Base-by-base conservation (phyloP, 768 basidiomycete species). In the Boletus edulis region DNA sequence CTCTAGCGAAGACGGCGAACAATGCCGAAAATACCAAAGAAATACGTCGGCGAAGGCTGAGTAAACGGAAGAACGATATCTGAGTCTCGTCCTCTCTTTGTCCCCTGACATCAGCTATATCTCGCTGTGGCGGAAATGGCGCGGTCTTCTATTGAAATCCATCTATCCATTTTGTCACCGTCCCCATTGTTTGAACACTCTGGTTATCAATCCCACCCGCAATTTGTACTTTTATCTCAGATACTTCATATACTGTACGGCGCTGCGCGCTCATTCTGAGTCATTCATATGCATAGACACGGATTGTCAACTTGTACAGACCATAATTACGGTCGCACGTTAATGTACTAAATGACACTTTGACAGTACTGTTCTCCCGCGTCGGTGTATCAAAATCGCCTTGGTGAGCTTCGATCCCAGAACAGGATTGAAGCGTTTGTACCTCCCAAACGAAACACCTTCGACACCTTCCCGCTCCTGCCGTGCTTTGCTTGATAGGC, bases 1-100 rank as follows among this genome's bases (percentile, higher is more conserved):
- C 49, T 29, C 42, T 43, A 35, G 34, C 54, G 31, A 59, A 59
- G 51, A 42, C 34, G 60, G 59, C 13, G 29, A 55, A 58, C 15
- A 65, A 63, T 41, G 47, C 15, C 34, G 58, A 61, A 47, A 56
- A 55, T 49, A 56, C 46, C 40, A 67, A 63, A 52, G 65, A 69
- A 57, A 62, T 50, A 41, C 69, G 60, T 56, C 65, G 69, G 51
- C 71, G 69, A 65, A 71, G 44, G 57, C 54, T 71, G 57, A 71
- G 69, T 61, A 71, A 71, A 62, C 71, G 69, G 62, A 71, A 64
- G 59, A 49, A 48, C 54, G 60, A 67, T 60, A 51, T 48, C 49
- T 63, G 50, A 69, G 51, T 57, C 62, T 54, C 49, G 47, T n/a
- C 46, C 46, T 47, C 49, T 38, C 51, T 56, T 59, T 42, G 40